Evolutionary conservation across 805 yeast genomes (phyloP).

Genomic region (Metschnikowia arizonensis): DNA sequence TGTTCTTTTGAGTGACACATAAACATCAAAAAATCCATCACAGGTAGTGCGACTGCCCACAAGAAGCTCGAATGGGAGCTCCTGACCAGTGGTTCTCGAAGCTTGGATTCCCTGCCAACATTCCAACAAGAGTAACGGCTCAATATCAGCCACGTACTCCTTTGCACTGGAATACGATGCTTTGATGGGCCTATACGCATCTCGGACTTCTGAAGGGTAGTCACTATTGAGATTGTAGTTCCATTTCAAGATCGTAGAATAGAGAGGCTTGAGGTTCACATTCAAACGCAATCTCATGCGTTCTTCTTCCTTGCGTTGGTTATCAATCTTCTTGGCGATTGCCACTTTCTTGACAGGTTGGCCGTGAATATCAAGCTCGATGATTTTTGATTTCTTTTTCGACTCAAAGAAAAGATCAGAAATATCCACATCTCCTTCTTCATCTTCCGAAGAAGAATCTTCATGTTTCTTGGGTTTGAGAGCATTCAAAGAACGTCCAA

Average conservation of each 20-base stretch:
- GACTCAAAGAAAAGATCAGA: constrained; percentile 40
- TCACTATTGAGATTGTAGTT: constrained; percentile 54
- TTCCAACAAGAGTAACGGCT: constrained; percentile 80
- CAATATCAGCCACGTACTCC: constrained; percentile 68
- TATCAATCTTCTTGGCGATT: constrained; percentile 29
- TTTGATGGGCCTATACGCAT: constrained; percentile 45
- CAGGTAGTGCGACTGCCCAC: constrained; percentile 80
- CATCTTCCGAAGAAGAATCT: constrained; percentile 30
- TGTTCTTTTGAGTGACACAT: constrained; percentile 59
- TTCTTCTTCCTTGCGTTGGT: constrained; percentile 56
- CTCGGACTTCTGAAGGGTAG: constrained; percentile 52
- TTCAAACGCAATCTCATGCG: constrained; percentile 74
- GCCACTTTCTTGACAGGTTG: constrained; percentile 27
- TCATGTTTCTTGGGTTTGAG: constrained; percentile 29
- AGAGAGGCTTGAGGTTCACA: constrained; percentile 74
- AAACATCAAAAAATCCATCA: constrained; percentile 85
- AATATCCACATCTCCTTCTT: constrained; percentile 33
- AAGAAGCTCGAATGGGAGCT: constrained; percentile 57
- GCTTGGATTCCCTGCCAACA: constrained; percentile 89
- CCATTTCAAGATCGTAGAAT: constrained; percentile 71
- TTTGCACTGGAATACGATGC: constrained; percentile 52
- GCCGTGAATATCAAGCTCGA: constrained; percentile 45
- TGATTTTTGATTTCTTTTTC: constrained; percentile 33
- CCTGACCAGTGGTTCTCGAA: constrained; percentile 59
- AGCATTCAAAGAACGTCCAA: constrained; percentile 38